phyloP scores from a whole-genome alignment of 2,329 filamentous ascomycete species.

The Pseudogymnoascus sp. region DNA sequence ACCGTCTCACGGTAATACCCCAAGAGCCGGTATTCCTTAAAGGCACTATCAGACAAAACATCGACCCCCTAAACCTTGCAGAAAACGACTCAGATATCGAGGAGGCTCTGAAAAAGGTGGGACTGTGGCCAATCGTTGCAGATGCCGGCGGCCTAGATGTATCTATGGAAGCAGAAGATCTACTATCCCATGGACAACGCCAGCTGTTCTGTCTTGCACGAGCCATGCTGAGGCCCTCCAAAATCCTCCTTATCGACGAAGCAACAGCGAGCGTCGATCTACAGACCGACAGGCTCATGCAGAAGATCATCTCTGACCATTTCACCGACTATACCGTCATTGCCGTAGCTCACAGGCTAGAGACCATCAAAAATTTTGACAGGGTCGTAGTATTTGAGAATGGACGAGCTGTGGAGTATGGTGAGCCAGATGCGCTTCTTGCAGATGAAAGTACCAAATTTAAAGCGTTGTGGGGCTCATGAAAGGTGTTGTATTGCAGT shows the following conservation, averaged over 20 bases:
- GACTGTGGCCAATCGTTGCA: conserved; percentile 35
- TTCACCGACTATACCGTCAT: conserved; percentile 45
- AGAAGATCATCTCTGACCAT: conserved; percentile 41
- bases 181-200: conserved; percentile 37
- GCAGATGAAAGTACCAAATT: conserved; percentile 13
- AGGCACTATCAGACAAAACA: conserved; percentile 40
- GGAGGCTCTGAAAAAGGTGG: conserved; percentile 36
- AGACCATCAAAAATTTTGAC: conserved; percentile 38
- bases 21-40: conserved; percentile 42
- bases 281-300: conserved; percentile 49
- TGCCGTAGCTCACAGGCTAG: conserved; percentile 22
- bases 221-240: conserved; percentile 32
- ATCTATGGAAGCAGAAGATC: conserved; percentile 25
- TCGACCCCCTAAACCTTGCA: conserved; percentile 34
- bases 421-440: conserved; percentile 67
- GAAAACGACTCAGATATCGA: conserved; percentile 33
- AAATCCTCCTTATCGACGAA: conserved; percentile 31
- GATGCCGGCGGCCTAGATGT: conserved; percentile 32
- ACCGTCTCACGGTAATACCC: conserved; percentile 37
- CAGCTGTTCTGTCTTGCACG: conserved; percentile 43
- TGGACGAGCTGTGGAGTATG: conserved; percentile 67
- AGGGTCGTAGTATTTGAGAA: conserved; percentile 36
- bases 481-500: background rate
- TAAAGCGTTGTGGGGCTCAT: conserved; percentile 16
- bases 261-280: conserved; percentile 30